phyloP scores from a whole-genome alignment of 495 filamentous ascomycete species.

The Pyronema omphalodes region DNA sequence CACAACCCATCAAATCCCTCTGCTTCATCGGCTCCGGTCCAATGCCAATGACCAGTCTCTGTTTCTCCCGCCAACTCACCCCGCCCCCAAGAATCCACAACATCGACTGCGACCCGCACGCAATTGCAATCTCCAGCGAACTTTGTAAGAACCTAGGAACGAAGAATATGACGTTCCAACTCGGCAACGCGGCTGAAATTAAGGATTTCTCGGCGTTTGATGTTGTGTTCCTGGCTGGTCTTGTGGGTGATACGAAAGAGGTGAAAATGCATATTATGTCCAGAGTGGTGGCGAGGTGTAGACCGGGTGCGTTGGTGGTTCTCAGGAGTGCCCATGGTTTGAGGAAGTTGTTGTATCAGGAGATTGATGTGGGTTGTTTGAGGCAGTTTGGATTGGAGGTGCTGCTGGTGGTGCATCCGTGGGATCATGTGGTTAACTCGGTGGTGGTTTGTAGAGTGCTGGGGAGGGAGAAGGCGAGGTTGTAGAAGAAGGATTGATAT shows the following conservation, averaged over 20 bases:
- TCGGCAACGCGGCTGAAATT: conserved; percentile 14
- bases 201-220: conserved; percentile 23
- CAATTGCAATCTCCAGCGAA: conserved; percentile 20
- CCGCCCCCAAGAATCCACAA: conserved; percentile 16
- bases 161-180: conserved; percentile 22
- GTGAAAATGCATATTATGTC: conserved; percentile 26
- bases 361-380: conserved; percentile 12
- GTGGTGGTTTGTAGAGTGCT: conserved; percentile 25
- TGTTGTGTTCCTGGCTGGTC: conserved; percentile 31
- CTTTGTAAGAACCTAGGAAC: conserved; percentile 22
- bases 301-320: conserved; percentile 26
- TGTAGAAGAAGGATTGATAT: not conserved
- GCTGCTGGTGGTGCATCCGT: conserved; percentile 27
- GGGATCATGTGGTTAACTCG: conserved; percentile 30
- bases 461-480: not conserved
- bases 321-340: conserved; percentile 28
- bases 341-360: conserved; percentile 31
- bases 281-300: conserved; percentile 24
- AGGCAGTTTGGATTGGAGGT: conserved; percentile 18
- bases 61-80: conserved; percentile 14
- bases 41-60: conserved; percentile 28
- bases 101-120: conserved; percentile 25
- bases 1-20: not conserved
- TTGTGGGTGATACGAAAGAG: conserved; percentile 27
- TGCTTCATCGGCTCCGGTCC: conserved; percentile 31